Percentiles rank a stretch among this genome's conserved stretches.
These are phyloP conservation scores for Malus sylvestris DNA, from an alignment of 306 rosid species.

Conservation along the genomic window DNA sequence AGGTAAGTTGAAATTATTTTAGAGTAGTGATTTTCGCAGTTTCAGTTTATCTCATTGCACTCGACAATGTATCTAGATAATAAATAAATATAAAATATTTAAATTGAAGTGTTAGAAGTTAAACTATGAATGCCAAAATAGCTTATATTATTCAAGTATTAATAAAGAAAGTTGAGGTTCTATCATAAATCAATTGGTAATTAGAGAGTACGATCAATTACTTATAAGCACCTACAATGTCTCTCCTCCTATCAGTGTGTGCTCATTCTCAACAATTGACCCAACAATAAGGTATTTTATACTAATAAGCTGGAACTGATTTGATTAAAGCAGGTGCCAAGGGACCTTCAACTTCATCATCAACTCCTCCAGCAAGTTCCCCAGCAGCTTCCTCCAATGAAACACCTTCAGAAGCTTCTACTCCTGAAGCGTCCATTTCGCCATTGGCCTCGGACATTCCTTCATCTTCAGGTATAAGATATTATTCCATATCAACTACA, in stretches of 20 bases:
- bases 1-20: slow-evolving; percentile 13
- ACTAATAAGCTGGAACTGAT: background rate
- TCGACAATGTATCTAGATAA: too few relatives aligned
- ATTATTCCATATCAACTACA: background rate
- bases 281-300: background rate
- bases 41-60: too few relatives aligned
- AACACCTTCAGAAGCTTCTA: slow-evolving; percentile 4
- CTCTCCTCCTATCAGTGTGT: too few relatives aligned
- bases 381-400: slow-evolving; percentile 36
- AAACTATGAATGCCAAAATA: too few relatives aligned
- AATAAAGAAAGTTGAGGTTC: too few relatives aligned
- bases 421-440: slow-evolving; percentile 34
- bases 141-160: too few relatives aligned
- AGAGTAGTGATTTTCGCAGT: too few relatives aligned
- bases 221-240: too few relatives aligned
- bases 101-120: too few relatives aligned
- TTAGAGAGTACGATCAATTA: too few relatives aligned
- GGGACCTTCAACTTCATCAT: slow-evolving; percentile 33
- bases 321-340: slow-evolving; percentile 23
- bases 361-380: slow-evolving; percentile 34
- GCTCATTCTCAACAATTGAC: background rate
- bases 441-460: slow-evolving; percentile 48
- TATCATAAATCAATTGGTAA: too few relatives aligned
- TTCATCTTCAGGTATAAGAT: slow-evolving; percentile 23
- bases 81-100: too few relatives aligned